Evolutionary conservation across 176 grass and related monocot genomes (phyloP), one percentile per base, ranked within the genome.

Genomic region (Leersia perrieri): DNA sequence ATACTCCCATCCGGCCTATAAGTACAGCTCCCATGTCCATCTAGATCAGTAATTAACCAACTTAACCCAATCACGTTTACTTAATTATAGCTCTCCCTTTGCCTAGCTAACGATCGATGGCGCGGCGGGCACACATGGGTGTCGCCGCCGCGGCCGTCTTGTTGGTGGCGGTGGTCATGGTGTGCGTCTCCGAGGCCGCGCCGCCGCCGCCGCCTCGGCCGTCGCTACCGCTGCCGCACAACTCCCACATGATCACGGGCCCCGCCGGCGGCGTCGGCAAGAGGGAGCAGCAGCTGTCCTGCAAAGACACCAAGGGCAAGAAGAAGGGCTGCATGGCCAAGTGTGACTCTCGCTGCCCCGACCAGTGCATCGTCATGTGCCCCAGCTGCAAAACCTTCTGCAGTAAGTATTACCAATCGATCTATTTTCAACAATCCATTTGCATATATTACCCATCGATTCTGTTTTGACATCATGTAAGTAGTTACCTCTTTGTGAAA

Each of bases 301-400:
- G 88, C 60, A 1, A 30, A 30, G 20, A 86, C 36, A 0, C 2
- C 44, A 40, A 7, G 1, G 20, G 13, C 23, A 45, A 33, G 0
- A 22, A 15, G 11, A 0, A 11, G 0, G 23, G 10, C 2, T 93
- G 91, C 60, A 28, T 33, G 3, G 62, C 60, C 20, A 75, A 75
- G 42, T 92, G 90, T 74, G 31, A 74, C 30, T 25, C 2, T 2
- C 49, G 36, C 0, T 93, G 91, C 91, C 66, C 63, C 4, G 74
- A 93, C 27, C 31, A 58, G 47, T 93, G 91, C 88, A 70, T 93
- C 49, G 88, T 89, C 68, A 58, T 84, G 36, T 93, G 91, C 73
- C 72, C 84, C 9, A 70, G 82, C 75, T 93, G 91, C 88, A 68
- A 85, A 31, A 85, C 72, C 5, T 82, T 82, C 22, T 93, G 91